phyloP scores from a whole-genome alignment of 495 filamentous ascomycete genomes.

The Pseudevernia furfuracea region DNA sequence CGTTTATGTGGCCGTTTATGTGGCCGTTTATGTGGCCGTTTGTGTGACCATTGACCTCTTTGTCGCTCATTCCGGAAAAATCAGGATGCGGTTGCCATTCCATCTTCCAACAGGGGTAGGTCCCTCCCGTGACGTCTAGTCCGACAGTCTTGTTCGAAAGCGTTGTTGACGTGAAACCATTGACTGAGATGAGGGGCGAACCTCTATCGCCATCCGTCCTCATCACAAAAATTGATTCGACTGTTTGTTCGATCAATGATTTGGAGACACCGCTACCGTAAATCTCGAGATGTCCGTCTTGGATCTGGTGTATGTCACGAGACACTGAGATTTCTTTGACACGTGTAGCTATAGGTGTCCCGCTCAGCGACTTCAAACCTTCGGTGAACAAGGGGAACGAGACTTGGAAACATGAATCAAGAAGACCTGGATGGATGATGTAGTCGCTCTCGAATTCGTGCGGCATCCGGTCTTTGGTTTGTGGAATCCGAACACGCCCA shows the following conservation, averaged over 20 bases:
- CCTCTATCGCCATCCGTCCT: neutral
- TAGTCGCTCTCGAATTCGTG: neutral
- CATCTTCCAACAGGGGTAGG: neutral
- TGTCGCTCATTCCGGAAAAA: neutral
- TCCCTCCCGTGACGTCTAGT: neutral
- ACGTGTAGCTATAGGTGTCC: neutral
- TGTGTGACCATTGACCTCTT: neutral
- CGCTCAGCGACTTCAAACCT: neutral
- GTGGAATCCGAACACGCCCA: neutral
- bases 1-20: neutral
- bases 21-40: neutral
- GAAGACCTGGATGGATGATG: neutral
- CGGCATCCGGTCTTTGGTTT: neutral
- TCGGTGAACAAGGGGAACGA: neutral
- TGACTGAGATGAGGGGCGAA: neutral
- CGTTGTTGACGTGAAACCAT: neutral
- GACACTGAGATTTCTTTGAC: neutral
- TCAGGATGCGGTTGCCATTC: neutral
- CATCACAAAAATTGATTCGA: neutral
- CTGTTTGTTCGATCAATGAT: neutral
- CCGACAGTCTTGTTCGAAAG: neutral
- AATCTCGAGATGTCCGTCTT: neutral
- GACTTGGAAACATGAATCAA: neutral
- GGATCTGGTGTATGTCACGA: neutral
- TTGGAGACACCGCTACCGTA: neutral